Evolutionary conservation across 352 stramenopile species (phyloP).

Genomic region (Thraustotheca clavata): DNA sequence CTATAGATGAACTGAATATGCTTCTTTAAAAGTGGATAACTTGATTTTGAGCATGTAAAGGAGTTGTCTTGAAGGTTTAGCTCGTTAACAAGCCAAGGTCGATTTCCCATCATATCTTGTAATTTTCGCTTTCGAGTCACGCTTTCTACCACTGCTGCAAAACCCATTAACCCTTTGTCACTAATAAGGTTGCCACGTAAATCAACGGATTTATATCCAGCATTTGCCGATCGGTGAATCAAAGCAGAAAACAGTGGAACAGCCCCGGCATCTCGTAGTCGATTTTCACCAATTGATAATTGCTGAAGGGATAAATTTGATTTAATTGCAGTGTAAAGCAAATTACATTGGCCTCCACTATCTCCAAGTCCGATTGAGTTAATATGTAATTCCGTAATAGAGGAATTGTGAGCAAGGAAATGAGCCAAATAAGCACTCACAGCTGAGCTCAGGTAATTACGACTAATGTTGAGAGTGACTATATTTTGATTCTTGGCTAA

Average conservation of each 20-base stretch:
- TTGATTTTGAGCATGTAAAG: not conserved
- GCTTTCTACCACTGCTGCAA: not conserved
- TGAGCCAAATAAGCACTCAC: not conserved
- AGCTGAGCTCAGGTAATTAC: not conserved
- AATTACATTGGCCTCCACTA: not conserved
- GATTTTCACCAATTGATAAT: constrained; percentile 12
- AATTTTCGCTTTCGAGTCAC: not conserved
- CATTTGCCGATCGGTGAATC: not conserved
- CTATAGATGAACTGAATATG: not conserved
- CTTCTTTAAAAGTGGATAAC: not conserved
- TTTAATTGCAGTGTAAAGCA: not conserved
- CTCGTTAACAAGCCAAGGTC: not conserved
- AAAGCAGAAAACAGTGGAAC: constrained; percentile 1
- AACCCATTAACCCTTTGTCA: not conserved
- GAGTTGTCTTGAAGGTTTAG: constrained; percentile 11
- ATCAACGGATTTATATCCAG: constrained; percentile 1
- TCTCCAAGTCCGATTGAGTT: constrained; percentile 13
- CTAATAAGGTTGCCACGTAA: constrained; percentile 15
- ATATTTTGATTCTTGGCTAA: not conserved
- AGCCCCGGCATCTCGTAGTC: not conserved
- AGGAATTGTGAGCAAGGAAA: not conserved
- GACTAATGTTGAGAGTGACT: constrained; percentile 1
- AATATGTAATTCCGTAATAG: not conserved
- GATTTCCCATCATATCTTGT: not conserved
- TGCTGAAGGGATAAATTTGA: not conserved